Evolutionary conservation across 2,329 filamentous ascomycete genomes (phyloP), one percentile per base, ranked within the genome.

Genomic region (Orbilia oligospora): DNA sequence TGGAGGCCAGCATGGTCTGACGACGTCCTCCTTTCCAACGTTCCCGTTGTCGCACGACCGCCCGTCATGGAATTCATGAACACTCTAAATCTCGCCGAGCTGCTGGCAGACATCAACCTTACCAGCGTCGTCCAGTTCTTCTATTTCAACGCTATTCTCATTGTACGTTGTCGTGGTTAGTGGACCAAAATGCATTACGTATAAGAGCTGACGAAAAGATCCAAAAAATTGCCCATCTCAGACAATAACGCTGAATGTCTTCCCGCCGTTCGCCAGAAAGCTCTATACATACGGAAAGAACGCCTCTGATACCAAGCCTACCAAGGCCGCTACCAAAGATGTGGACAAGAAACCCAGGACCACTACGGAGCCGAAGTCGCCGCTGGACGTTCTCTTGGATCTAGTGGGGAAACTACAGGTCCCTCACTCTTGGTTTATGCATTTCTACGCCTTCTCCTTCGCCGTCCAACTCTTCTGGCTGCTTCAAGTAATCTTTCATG

Each of bases 401-500:
- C 83, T 83, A 72, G 82, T 88, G 20, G 87, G 88, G 38, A 85
- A 84, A 44, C 84, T 88, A 81, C 89, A 89, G 83, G 91, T 97
- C 41, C 94, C 95, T 22, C 96, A 98, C 85, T 88, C 88, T 79
- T 98, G 93, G 90, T 98, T 98, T 84, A 88, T 88, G 51, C 92
- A 96, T 81, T 98, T 97, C 85, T 98, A 99, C 84, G 83, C 92
- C 67, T 84, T 90, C 41, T 95, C 93, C 2, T 85, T 94, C 3
- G 83, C 86, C 1, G 90, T 89, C 76, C 94, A 93, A 0, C 82
- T 89, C 3, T 92, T 94, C 83, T 97, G 94, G 93, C 88, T 87
- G 0, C 84, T 85, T 81, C 91, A 94, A 84, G 88, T 92, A 68
- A 80, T 88, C 24, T 85, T 82, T 27, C 84, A 86, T 76, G 92